Evolutionary conservation across 768 basidiomycete species (phyloP), one percentile per base, ranked within the genome.

Genomic region (Psilocybe subaeruginosa): DNA sequence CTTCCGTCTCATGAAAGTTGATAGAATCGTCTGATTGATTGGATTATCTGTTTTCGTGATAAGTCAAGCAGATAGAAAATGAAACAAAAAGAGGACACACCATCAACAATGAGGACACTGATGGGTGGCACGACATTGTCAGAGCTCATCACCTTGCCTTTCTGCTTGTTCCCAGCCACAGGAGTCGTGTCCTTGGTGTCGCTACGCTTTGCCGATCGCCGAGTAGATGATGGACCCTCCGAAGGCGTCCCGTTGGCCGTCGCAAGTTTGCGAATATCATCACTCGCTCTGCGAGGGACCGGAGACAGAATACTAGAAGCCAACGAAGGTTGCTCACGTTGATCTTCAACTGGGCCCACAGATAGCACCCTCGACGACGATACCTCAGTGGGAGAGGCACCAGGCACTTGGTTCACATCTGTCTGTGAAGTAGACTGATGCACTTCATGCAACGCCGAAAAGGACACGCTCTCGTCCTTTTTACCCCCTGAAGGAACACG

Each of bases 81-180:
- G 37, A 29, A 30, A 43, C 46, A 39, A 45, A 33, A 53, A 45
- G 5, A 43, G 16, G 46, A 79, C 89, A 63, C 65, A 94, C 97
- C 97, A 74, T 99, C 97, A 41, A 99, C 97, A 68, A 99, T 97
- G 68, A 99, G 83, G 0, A 99, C 97, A 68, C 92, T 97, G 71
- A 99, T 98, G 0, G 97, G 97, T 3, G 97, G 97, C 2, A 97
- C 90, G 33, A 98, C 89, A 61, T 87, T 88, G 29, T 82, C 81
- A 58, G 92, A 90, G 6, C 79, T 71, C 7, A 77, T 65, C 27
- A 58, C 62, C 31, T 63, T 17, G 6, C 76, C 76, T 68, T 86
- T 88, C 55, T 80, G 86, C 74, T 85, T 87, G 54, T 72, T 74
- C 19, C 63, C 74, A 43, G 74, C 64, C n/a, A 70, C 62, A 27